Conservation (phyloP, 768 basidiomycete genomes). For the Neoboletus brunneissimus region DNA sequence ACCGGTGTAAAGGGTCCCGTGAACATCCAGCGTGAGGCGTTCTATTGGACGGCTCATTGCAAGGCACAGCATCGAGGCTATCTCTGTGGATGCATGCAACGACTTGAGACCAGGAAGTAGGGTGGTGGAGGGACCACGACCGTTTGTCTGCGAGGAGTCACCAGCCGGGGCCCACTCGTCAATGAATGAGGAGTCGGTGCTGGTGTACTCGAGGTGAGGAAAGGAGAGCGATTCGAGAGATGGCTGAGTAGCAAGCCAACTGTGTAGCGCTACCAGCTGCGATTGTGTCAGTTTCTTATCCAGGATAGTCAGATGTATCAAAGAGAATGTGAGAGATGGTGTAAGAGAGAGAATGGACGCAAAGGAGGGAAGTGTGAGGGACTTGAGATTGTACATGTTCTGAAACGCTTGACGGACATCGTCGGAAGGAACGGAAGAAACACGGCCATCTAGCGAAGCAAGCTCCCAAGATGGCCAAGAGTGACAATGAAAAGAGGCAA, state of each 20-base stretch:
- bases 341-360: slow-evolving; percentile 19
- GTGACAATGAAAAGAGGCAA: slow-evolving; percentile 24
- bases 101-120: slow-evolving; percentile 26
- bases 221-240: slow-evolving; percentile 29
- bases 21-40: slow-evolving; percentile 25
- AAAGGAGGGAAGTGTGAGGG: slow-evolving; percentile 27
- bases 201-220: slow-evolving; percentile 23
- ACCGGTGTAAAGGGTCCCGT: slow-evolving; percentile 29
- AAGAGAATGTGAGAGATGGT: slow-evolving; percentile 18
- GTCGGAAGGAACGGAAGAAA: slow-evolving; percentile 9
- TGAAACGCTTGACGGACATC: slow-evolving; percentile 25
- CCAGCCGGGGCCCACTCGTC: slow-evolving; percentile 9
- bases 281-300: slow-evolving; percentile 24
- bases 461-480: slow-evolving; percentile 20
- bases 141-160: not conserved
- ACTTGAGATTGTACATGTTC: slow-evolving; percentile 31
- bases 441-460: slow-evolving; percentile 2
- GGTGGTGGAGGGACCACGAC: not conserved
- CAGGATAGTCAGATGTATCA: slow-evolving; percentile 29
- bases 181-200: not conserved
- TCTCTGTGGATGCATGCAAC: slow-evolving; percentile 28
- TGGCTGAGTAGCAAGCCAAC: slow-evolving; percentile 25
- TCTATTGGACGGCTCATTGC: slow-evolving; percentile 17
- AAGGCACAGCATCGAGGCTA: slow-evolving; percentile 20
- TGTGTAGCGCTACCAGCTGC: slow-evolving; percentile 18